phyloP scores from a whole-genome alignment of 2,329 filamentous ascomycete genomes.

The Fusarium miscanthi region DNA sequence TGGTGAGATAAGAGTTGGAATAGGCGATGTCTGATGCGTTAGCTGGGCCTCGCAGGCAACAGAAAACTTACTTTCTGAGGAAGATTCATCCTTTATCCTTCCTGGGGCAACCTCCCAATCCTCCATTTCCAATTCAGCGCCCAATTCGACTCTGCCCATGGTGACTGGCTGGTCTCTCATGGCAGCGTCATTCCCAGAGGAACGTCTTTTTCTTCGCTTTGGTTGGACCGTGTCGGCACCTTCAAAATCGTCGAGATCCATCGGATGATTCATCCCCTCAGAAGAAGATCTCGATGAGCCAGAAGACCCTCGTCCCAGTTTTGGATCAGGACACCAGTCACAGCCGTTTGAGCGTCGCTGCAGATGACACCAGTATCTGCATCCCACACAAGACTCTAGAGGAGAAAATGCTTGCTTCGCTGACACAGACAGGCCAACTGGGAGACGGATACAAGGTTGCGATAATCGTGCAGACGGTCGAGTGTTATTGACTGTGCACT shows the following conservation, averaged over 20 bases:
- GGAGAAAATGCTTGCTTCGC: constrained; percentile 38
- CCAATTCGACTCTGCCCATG: neutral
- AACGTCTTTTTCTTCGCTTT: neutral
- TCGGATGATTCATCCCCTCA: neutral
- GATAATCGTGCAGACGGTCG: constrained; percentile 40
- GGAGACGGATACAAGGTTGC: constrained; percentile 44
- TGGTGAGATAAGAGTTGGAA: constrained; percentile 56
- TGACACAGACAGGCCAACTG: constrained; percentile 25
- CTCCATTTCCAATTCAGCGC: constrained; percentile 52
- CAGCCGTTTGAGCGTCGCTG: constrained; percentile 44
- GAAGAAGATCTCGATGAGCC: constrained; percentile 7
- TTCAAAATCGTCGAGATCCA: constrained; percentile 21
- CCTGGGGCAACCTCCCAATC: constrained; percentile 60
- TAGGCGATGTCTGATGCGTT: constrained; percentile 54
- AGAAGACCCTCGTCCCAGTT: neutral
- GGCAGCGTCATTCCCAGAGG: neutral
- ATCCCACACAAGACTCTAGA: constrained; percentile 46
- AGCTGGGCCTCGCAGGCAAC: neutral
- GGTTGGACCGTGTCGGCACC: neutral
- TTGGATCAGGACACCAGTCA: constrained; percentile 33
- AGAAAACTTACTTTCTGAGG: constrained; percentile 51
- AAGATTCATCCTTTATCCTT: constrained; percentile 47
- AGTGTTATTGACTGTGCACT: constrained; percentile 29
- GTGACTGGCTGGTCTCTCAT: neutral
- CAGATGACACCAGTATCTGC: constrained; percentile 45